These are phyloP conservation scores for Eucalyptus polyanthemos DNA, from an alignment of 345 rosid genomes.

Conservation along the genomic window DNA sequence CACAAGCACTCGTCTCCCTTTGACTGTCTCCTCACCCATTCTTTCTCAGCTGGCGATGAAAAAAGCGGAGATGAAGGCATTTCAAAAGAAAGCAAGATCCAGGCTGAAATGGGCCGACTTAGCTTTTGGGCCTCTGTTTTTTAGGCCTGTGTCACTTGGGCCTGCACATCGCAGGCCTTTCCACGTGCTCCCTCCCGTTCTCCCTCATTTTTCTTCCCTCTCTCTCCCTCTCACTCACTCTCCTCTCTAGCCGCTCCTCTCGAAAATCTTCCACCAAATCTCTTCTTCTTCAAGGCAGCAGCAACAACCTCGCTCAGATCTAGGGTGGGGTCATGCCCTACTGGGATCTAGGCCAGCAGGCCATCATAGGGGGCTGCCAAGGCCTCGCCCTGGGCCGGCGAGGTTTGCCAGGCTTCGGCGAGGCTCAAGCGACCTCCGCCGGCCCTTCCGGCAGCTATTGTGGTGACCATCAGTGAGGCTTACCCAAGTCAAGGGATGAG, in stretches of 20 bases:
- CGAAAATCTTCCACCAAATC: background rate
- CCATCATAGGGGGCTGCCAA: fast-evolving
- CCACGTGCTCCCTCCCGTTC: fast-evolving
- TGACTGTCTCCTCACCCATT: background rate
- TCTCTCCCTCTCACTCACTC: background rate
- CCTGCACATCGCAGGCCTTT: fast-evolving
- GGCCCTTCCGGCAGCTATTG: fast-evolving
- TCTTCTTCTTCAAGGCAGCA: background rate
- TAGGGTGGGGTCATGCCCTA: no score
- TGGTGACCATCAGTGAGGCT: fast-evolving
- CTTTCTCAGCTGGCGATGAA: fast-evolving
- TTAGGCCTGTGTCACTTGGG: background rate
- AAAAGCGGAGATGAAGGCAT: fast-evolving
- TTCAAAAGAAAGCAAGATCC: fast-evolving
- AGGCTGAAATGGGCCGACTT: background rate
- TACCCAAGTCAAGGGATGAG: no score
- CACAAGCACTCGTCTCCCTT: no score
- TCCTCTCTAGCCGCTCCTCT: background rate
- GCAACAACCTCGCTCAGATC: background rate
- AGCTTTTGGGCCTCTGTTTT: fast-evolving
- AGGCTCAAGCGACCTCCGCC: no score
- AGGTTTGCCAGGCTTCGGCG: fast-evolving
- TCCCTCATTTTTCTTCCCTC: background rate
- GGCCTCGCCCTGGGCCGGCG: fast-evolving
- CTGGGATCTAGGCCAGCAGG: no score